These are phyloP conservation scores for Hypoxylon trugodes DNA, from an alignment of 495 filamentous ascomycete genomes.

Conservation along the genomic window DNA sequence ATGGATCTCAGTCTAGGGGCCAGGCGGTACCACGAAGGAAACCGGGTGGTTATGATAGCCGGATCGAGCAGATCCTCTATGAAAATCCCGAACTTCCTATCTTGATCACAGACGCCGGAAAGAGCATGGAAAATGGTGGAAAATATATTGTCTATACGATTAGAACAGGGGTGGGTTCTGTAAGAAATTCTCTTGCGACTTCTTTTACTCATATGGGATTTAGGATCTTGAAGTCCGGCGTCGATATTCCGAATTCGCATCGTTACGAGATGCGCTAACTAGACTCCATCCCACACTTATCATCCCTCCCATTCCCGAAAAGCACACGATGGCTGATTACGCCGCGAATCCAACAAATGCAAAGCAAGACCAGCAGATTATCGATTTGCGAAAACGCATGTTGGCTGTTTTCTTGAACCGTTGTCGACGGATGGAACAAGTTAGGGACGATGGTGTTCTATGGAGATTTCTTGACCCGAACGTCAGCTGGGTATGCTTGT, in stretches of 20 bases:
- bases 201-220: conserved; percentile 29
- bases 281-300: conserved; percentile 92
- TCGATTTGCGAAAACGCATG: conserved; percentile 96
- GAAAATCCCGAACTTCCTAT: conserved; percentile 91
- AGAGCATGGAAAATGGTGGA: conserved; percentile 90
- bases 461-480: conserved; percentile 98
- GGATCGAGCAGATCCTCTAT: conserved; percentile 95
- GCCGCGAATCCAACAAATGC: conserved; percentile 97
- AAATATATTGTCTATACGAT: conserved; percentile 97
- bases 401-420: conserved; percentile 92
- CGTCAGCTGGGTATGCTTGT: conserved; percentile 86
- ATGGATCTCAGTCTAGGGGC: conserved; percentile 67
- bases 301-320: conserved; percentile 96
- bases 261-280: conserved; percentile 84
- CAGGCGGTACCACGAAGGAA: conserved; percentile 66
- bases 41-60: conserved; percentile 88
- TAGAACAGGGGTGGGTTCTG: conserved; percentile 80
- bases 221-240: conserved; percentile 95
- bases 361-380: conserved; percentile 95
- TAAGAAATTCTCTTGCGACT: neutral
- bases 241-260: conserved; percentile 97
- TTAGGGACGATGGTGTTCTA: conserved; percentile 93
- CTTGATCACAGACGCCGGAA: conserved; percentile 90
- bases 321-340: conserved; percentile 98
- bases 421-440: conserved; percentile 90